phyloP scores from a whole-genome alignment of 805 yeast genomes.

The Zygotorulaspora danielsina region DNA sequence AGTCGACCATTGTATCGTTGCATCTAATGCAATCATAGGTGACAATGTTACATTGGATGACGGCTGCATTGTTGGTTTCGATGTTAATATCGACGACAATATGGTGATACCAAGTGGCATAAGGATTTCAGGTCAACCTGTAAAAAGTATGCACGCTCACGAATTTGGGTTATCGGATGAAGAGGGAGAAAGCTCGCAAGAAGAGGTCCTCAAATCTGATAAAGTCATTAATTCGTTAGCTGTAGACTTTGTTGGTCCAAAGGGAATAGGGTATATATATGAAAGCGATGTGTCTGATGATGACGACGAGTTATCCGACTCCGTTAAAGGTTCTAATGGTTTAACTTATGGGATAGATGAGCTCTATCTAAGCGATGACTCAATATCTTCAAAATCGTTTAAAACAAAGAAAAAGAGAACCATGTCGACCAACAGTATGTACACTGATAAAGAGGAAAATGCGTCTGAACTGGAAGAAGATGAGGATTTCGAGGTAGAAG shows the following conservation, averaged over 20 bases:
- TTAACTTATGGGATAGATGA: conserved; percentile 45
- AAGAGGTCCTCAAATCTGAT: conserved; percentile 8
- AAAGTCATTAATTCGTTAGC: conserved; percentile 18
- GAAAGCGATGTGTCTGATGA: conserved; percentile 37
- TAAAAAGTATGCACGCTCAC: conserved; percentile 33
- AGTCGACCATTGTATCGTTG: conserved; percentile 65
- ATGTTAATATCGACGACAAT: conserved; percentile 58
- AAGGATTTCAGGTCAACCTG: conserved; percentile 49
- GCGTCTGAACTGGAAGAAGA: conserved; percentile 49
- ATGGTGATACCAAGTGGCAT: conserved; percentile 47
- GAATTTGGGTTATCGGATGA: conserved; percentile 33
- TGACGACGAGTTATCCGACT: conserved; percentile 27
- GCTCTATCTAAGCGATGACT: conserved; percentile 53
- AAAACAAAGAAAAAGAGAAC: conserved; percentile 44
- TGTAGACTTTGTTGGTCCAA: conserved; percentile 35
- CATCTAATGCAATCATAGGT: conserved; percentile 56
- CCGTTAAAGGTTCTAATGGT: conserved; percentile 31
- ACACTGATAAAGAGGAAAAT: conserved; percentile 43
- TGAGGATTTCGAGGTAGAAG: conserved; percentile 83
- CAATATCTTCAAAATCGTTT: conserved; percentile 49
- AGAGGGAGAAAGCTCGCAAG: conserved; percentile 27
- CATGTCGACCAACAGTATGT: conserved; percentile 38
- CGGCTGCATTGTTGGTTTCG: conserved; percentile 78
- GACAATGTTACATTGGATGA: conserved; percentile 48
- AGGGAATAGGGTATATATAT: conserved; percentile 37